These are phyloP conservation scores for Craspedostauros australis DNA, from an alignment of 108 stramenopile genomes.

Conservation along the genomic window DNA sequence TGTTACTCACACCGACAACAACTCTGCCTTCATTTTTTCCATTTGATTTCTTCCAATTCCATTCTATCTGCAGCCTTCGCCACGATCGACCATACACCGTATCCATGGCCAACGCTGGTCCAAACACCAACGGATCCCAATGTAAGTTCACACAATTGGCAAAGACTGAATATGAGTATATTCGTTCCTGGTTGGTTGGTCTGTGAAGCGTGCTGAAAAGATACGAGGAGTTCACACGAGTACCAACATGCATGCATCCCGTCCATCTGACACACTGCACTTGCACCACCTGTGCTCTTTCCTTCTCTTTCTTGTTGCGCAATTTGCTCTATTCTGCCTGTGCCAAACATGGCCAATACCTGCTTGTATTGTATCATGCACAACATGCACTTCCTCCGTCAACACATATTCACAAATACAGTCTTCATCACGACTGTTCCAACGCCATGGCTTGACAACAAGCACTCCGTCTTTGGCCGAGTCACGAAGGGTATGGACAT, in stretches of 20 bases:
- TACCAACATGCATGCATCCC: no score
- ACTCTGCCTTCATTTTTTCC: no score
- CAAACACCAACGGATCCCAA: conserved; percentile 72
- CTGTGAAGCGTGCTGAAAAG: no score
- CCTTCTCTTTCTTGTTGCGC: background rate
- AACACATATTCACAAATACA: background rate
- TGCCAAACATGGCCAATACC: background rate
- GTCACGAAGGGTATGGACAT: conserved; percentile 96
- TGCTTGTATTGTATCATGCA: no score
- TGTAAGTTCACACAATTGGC: no score
- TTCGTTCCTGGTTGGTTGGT: no score
- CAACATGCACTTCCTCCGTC: background rate
- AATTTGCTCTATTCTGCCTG: background rate
- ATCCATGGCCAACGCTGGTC: conserved; percentile 96
- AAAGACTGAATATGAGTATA: no score
- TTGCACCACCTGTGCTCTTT: no score
- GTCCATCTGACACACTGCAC: no score
- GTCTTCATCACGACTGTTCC: conserved; percentile 86
- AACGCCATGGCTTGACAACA: conserved; percentile 93
- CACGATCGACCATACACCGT: conserved; percentile 97
- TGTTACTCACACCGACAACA: no score
- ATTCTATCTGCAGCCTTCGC: conserved; percentile 49
- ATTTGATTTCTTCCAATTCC: no score
- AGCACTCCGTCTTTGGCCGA: conserved; percentile 97
- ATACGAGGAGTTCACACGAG: no score